These are phyloP conservation scores for Canna indica DNA, from an alignment of 176 grass and related monocot species.

Conservation along the genomic window DNA sequence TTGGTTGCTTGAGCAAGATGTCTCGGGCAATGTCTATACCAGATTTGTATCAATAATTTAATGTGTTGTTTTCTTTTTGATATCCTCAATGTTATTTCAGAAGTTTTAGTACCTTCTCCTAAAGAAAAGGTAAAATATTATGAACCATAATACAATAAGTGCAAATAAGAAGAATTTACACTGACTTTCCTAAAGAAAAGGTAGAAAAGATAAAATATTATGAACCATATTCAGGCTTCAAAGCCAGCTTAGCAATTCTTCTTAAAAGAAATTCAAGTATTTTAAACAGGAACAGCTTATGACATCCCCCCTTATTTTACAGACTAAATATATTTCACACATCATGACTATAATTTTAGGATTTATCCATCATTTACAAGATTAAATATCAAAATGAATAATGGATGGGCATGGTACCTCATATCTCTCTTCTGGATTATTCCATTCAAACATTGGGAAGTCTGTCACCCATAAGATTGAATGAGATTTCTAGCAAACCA, in stretches of 20 bases:
- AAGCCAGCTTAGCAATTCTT: neutral
- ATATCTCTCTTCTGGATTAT: conserved; percentile 69
- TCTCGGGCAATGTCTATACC: too few relatives aligned
- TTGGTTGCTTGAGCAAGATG: too few relatives aligned
- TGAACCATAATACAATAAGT: neutral
- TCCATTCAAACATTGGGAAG: conserved; percentile 98
- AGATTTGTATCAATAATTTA: too few relatives aligned
- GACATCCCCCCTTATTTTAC: neutral
- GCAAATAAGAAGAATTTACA: neutral
- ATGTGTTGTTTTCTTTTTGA: too few relatives aligned
- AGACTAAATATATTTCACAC: neutral
- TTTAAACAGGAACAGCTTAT: neutral
- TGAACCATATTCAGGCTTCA: too few relatives aligned
- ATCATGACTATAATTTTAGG: neutral
- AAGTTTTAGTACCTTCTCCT: too few relatives aligned
- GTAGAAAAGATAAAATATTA: too few relatives aligned
- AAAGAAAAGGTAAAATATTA: too few relatives aligned
- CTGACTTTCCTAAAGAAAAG: neutral
- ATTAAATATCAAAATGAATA: neutral
- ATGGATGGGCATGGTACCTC: conserved; percentile 44
- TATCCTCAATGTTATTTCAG: too few relatives aligned
- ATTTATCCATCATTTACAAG: neutral
- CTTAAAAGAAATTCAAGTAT: neutral
- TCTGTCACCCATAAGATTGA: conserved; percentile 91
- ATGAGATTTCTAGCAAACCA: conserved; percentile 41